phyloP scores from a whole-genome alignment of 257 asterid species.

The Henckelia pumila region DNA sequence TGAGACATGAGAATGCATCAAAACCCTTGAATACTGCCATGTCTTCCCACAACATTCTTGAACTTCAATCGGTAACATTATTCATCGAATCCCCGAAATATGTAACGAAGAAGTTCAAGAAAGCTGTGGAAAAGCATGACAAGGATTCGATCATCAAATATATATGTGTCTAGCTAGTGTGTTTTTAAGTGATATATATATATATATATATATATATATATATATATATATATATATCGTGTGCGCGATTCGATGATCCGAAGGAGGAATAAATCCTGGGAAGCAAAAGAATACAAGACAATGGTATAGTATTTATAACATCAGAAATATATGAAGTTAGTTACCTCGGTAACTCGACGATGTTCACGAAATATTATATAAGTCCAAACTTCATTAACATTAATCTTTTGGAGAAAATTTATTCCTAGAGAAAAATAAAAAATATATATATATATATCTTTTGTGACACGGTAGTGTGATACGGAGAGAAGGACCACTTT shows the following conservation, averaged over 20 bases:
- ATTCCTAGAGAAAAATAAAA: background rate
- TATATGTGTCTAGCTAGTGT: background rate
- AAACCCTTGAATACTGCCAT: no score
- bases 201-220: no score
- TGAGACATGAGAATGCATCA: no score
- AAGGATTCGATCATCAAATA: conserved; percentile 23
- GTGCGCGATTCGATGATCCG: background rate
- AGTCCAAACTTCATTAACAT: background rate
- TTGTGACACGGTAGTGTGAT: conserved; percentile 5
- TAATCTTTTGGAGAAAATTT: background rate
- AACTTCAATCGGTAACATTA: background rate
- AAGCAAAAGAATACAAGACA: background rate
- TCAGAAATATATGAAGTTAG: background rate
- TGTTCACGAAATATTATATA: no score
- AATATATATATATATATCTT: no score
- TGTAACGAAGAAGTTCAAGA: conserved; percentile 73
- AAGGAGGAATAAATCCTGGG: background rate
- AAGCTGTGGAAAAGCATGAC: conserved; percentile 93
- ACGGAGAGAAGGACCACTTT: background rate
- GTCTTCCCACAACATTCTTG: no score
- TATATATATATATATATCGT: no score
- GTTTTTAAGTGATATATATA: no score
- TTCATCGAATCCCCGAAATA: background rate
- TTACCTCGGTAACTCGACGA: background rate
- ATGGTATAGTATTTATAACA: background rate